Evolutionary conservation across 805 yeast genomes (phyloP), one percentile per base, ranked within the genome.

Genomic region (Metschnikowia drakensbergensis): DNA sequence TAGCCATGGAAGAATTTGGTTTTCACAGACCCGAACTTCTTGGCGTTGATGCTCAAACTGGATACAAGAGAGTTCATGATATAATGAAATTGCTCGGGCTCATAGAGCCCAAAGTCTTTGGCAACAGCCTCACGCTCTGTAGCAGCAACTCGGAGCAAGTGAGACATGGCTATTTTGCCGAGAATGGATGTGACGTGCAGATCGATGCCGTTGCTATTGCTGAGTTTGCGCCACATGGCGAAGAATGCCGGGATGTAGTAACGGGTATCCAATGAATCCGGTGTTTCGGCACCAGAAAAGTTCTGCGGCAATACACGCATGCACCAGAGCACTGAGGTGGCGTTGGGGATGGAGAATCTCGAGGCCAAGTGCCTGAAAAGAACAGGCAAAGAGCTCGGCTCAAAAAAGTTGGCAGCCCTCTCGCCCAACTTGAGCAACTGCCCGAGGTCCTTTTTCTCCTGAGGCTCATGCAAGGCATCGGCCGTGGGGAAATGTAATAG

Each of bases 161-260:
- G 72, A 32, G 73, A 67, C 57, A 77, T 76, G 1, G 88, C 74
- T 6, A 84, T 67, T 27, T 80, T 75, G 5, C 92, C 86, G 49
- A 88, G 63, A 13, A 87, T 68, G 11, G 84, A 81, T 8, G 88
- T 74, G 48, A 88, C 56, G 54, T 82, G 84, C 6, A 83, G 72
- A 55, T 88, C 96, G 31, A 81, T 67, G 13, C 79, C 72, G 35
- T 75, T 61, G 54, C 73, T 63, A 50, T 73, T 66, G 55, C 76
- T 66, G 37, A 81, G 65, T 51, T 82, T 72, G 2, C 78, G 61
- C 96, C 96, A 89, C 38, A 87, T 66, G 51, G 86, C 82, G 55
- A 88, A 87, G 6, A 88, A 61, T 2, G 88, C 67, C 0, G 91
- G 83, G 28, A 88, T 61, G 54, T 83, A 82, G 52, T 81, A 77